These are phyloP conservation scores for Nothopassalora personata DNA, from an alignment of 2,329 filamentous ascomycete genomes.

Conservation along the genomic window DNA sequence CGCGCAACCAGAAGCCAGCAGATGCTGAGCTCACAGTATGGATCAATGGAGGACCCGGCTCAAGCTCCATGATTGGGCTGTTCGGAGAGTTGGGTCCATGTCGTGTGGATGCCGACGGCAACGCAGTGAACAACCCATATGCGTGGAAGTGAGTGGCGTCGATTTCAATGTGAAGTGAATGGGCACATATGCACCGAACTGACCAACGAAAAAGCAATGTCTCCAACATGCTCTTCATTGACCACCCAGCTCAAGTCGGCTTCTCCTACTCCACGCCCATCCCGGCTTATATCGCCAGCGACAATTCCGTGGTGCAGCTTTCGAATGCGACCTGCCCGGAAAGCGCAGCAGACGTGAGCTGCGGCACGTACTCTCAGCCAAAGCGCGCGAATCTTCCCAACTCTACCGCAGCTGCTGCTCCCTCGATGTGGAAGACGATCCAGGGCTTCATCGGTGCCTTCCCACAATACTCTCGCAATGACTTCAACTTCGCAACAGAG, in stretches of 20 bases:
- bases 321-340: conserved; percentile 22
- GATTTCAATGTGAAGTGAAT: not conserved
- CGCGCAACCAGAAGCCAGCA: conserved; percentile 43
- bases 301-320: conserved; percentile 36
- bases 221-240: conserved; percentile 65
- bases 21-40: conserved; percentile 56
- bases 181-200: not conserved
- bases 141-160: conserved; percentile 48
- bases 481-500: conserved; percentile 32
- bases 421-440: conserved; percentile 56
- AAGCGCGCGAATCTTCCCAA: conserved; percentile 50
- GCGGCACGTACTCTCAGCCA: conserved; percentile 53
- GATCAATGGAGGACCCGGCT: conserved; percentile 58
- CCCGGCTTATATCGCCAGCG: conserved; percentile 34
- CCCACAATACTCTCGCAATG: conserved; percentile 30
- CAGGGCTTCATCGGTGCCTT: conserved; percentile 61
- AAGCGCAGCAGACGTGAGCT: conserved; percentile 30
- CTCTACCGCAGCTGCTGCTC: conserved; percentile 49
- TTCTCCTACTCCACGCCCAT: conserved; percentile 51
- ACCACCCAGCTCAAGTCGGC: conserved; percentile 58
- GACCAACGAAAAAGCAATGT: conserved; percentile 37
- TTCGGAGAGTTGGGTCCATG: conserved; percentile 45
- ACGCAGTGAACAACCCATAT: conserved; percentile 55
- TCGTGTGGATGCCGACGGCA: conserved; percentile 41
- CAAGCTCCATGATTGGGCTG: conserved; percentile 53